Base-by-base conservation (phyloP, 1,284 basidiomycete genomes). In the Ceratobasidium sp. region DNA sequence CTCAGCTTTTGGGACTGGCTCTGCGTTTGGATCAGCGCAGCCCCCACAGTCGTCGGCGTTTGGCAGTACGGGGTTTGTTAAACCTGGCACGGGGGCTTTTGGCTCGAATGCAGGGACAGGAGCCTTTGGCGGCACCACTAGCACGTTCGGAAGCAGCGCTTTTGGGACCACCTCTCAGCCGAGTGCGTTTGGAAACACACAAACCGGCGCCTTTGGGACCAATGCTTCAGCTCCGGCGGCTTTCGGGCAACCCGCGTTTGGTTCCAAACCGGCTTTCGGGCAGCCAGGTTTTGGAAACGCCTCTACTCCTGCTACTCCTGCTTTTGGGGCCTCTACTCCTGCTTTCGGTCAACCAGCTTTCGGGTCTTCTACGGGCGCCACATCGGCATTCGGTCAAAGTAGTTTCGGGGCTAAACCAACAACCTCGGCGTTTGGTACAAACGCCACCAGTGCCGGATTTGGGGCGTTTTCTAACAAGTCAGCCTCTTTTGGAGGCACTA, bases 341-440 rank as follows among this genome's bases (percentile, higher is more conserved):
- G 76, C 79, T 9, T 79, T 81, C 65, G 80, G 80, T 10, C 76
- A 78, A 60, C 76, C 80, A 16, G 76, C 78, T 8, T 82, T 83
- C 45, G 81, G 81, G 1, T 72, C 76, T 45, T 70, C 78, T 8
- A 73, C 76, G 3, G 70, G 72, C 18, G 61, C 74, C 2, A 58
- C 77, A 21, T 79, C 80, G 57, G 80, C 80, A 30, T 84, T 85
- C 48, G 82, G 78, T 10, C 78, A 78, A 71, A 77, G 79, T 43
- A 74, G 78, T 0, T 80, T 80, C 52, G 79, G 79, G 1, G 72
- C 76, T 8, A 72, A 75, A n/a, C 61, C 76, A 23, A 57, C 75
- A 14, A 55, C 76, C 6, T 76, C 73, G 32, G 76, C 74, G 21
- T 76, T 76, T 71, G 74, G 74, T 8, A 16, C 71, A 12, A 57